phyloP scores from a whole-genome alignment of 1,284 basidiomycete species.

The Chalciporus sp. region DNA sequence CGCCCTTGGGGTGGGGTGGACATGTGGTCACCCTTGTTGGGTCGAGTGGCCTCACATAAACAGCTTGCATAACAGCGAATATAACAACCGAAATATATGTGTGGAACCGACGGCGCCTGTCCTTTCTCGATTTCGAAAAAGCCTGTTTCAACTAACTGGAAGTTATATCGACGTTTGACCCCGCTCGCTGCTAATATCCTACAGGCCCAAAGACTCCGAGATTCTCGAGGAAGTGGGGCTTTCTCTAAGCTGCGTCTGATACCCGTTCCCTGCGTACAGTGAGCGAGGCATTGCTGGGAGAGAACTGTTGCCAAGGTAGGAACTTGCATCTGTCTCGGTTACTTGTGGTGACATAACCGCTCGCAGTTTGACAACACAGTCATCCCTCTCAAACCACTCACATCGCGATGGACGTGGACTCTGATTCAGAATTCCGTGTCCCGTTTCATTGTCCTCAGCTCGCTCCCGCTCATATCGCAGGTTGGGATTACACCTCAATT shows the following conservation, averaged over 20 bases:
- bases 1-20: conserved; percentile 10
- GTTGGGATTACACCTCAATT: conserved; percentile 31
- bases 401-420: conserved; percentile 22
- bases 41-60: too few species aligned
- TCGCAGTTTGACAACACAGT: neutral
- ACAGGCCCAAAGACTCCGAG: neutral
- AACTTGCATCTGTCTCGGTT: neutral
- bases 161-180: too few species aligned
- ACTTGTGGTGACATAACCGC: conserved; percentile 1
- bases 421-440: conserved; percentile 23
- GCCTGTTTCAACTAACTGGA: too few species aligned
- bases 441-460: conserved; percentile 33
- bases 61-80: too few species aligned
- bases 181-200: too few species aligned
- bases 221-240: too few species aligned
- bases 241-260: neutral
- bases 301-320: neutral
- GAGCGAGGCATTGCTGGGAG: neutral
- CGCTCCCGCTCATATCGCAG: conserved; percentile 27
- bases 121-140: too few species aligned
- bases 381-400: neutral
- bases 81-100: too few species aligned
- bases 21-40: conserved; percentile 13
- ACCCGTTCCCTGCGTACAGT: conserved; percentile 15
- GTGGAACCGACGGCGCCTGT: too few species aligned